Conservation (phyloP, 164 flowering plant species). For the Vitis rotundifolia region DNA sequence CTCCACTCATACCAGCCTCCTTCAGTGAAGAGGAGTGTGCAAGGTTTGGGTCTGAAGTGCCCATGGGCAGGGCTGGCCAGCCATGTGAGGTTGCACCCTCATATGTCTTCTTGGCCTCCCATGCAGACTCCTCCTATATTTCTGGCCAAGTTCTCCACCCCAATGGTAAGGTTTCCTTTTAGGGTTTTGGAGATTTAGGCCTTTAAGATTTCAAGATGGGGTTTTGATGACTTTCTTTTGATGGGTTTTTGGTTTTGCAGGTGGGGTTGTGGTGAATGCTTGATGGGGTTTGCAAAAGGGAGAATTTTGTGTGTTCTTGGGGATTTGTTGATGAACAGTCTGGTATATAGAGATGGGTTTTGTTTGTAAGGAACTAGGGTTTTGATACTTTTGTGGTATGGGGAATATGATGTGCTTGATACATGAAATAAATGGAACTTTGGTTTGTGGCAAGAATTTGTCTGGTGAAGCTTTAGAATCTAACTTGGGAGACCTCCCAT, state of each 20-base stretch:
- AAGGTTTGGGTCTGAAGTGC: slow-evolving; percentile 56
- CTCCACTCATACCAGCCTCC: slow-evolving; percentile 69
- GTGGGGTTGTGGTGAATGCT: slow-evolving; percentile 34
- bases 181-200: too few relatives aligned
- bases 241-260: slow-evolving; percentile 18
- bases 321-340: not conserved
- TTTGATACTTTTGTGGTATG: too few relatives aligned
- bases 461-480: too few relatives aligned
- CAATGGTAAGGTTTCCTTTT: slow-evolving; percentile 45
- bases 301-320: not conserved
- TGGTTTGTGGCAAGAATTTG: too few relatives aligned
- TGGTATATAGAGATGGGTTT: too few relatives aligned
- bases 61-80: slow-evolving; percentile 85
- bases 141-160: slow-evolving; percentile 80
- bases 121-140: slow-evolving; percentile 55
- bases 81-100: slow-evolving; percentile 66
- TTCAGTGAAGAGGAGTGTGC: slow-evolving; percentile 46
- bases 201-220: not conserved
- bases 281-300: slow-evolving; percentile 10
- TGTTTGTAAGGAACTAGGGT: too few relatives aligned
- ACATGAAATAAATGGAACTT: too few relatives aligned
- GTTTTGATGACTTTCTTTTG: not conserved
- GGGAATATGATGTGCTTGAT: too few relatives aligned
- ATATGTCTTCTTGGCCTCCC: slow-evolving; percentile 68
- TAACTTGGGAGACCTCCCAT: too few relatives aligned